phyloP scores from a whole-genome alignment of 768 basidiomycete species.

The Leccinellum albellum region DNA sequence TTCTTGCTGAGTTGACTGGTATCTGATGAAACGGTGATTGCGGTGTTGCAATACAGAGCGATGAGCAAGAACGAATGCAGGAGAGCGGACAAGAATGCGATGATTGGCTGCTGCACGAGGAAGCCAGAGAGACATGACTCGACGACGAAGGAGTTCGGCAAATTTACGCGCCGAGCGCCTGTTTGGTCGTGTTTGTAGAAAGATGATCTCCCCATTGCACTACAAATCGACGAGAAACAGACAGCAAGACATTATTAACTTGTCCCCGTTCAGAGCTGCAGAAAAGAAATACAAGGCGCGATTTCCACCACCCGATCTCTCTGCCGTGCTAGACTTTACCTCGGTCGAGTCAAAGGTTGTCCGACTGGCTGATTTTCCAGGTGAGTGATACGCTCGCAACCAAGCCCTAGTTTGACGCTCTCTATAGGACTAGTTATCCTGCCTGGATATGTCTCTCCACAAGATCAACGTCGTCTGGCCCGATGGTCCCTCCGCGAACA shows the following conservation, averaged over 20 bases:
- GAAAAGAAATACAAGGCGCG: conserved; percentile 80
- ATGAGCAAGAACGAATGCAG: conserved; percentile 24
- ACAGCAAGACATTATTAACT: conserved; percentile 44
- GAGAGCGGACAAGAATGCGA: conserved; percentile 18
- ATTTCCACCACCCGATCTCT: conserved; percentile 75
- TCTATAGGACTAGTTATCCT: conserved; percentile 81
- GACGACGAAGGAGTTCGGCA: background rate
- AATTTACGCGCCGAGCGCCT: conserved; percentile 2
- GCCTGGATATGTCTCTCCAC: conserved; percentile 62
- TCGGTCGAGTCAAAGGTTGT: conserved; percentile 25
- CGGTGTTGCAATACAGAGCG: conserved; percentile 1
- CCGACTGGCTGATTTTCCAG: conserved; percentile 35
- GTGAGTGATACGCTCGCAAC: conserved; percentile 22
- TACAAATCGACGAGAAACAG: conserved; percentile 59
- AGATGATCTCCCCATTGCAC: conserved; percentile 36
- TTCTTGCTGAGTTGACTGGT: conserved; percentile 32
- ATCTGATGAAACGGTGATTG: conserved; percentile 1
- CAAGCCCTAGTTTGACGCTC: background rate
- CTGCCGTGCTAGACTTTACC: conserved; percentile 64
- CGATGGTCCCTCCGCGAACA: conserved; percentile 73
- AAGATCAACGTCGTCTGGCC: conserved; percentile 65
- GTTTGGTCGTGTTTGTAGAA: conserved; percentile 30
- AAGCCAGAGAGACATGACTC: conserved; percentile 74
- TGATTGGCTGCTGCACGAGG: conserved; percentile 49
- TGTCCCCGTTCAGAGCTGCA: conserved; percentile 72